phyloP scores from a whole-genome alignment of 176 grass and related monocot species.

The Zea luxurians region DNA sequence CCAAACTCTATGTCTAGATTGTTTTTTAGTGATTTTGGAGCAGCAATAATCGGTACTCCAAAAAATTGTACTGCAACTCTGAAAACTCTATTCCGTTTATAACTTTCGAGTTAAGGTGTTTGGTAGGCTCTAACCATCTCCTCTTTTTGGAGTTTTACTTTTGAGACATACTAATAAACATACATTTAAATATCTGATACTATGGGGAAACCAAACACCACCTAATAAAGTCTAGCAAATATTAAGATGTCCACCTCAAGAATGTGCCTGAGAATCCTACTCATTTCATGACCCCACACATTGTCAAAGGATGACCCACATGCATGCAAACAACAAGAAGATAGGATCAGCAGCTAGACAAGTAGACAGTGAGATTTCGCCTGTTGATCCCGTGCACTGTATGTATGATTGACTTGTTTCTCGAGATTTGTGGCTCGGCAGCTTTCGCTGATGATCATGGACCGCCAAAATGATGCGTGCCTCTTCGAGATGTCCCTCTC shows the following conservation, averaged over 20 bases:
- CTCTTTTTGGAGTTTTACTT: too few species aligned
- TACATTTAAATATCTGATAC: too few species aligned
- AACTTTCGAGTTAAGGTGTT: too few species aligned
- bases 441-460: slow-evolving; percentile 32
- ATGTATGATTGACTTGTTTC: slow-evolving; percentile 22
- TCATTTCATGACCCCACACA: slow-evolving; percentile 34
- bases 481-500: slow-evolving; percentile 36
- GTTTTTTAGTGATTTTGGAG: too few species aligned
- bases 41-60: too few species aligned
- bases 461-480: slow-evolving; percentile 36
- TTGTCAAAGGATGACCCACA: background rate
- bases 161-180: too few species aligned
- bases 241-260: slow-evolving; percentile 28
- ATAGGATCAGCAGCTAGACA: slow-evolving; percentile 30
- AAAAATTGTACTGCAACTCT: too few species aligned
- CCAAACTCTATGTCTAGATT: too few species aligned
- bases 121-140: too few species aligned
- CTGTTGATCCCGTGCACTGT: slow-evolving; percentile 26
- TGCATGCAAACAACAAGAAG: slow-evolving; percentile 20
- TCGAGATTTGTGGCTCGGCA: slow-evolving; percentile 25
- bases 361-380: slow-evolving; percentile 8
- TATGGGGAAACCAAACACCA: too few species aligned
- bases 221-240: background rate
- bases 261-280: slow-evolving; percentile 29
- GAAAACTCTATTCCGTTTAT: too few species aligned